Conservation (phyloP, 2,329 filamentous ascomycete species). For the Pezicula neosporulosa region DNA sequence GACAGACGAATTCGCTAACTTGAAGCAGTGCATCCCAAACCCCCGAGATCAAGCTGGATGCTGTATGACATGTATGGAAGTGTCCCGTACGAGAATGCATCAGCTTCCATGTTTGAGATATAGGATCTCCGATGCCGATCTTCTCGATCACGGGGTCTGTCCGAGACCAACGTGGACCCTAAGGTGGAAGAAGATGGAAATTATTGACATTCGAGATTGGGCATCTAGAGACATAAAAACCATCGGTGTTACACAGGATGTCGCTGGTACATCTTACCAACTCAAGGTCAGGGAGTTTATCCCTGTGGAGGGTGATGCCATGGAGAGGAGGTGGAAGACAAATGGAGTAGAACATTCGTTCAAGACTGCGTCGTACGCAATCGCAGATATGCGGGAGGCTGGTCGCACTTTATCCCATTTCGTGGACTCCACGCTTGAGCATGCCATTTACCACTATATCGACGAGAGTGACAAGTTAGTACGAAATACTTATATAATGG, state of each 20-base stretch:
- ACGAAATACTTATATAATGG: conserved; percentile 3
- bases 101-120: conserved; percentile 56
- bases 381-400: conserved; percentile 1
- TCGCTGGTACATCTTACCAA: conserved; percentile 16
- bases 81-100: conserved; percentile 45
- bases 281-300: conserved; percentile 21
- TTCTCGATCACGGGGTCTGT: background rate
- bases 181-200: conserved; percentile 25
- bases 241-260: conserved; percentile 15
- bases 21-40: conserved; percentile 49
- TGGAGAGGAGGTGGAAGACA: conserved; percentile 15
- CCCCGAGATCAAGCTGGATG: conserved; percentile 41
- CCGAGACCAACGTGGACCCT: conserved; percentile 2
- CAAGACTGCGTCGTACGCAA: conserved; percentile 1
- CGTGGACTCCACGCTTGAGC: background rate
- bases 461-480: background rate
- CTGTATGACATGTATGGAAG: conserved; percentile 48
- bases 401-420: too few relatives aligned
- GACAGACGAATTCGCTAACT: background rate
- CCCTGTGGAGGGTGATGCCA: conserved; percentile 19
- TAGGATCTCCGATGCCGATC: conserved; percentile 49
- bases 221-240: conserved; percentile 15
- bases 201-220: conserved; percentile 22
- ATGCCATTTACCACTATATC: background rate
- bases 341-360: conserved; percentile 6